phyloP scores from a whole-genome alignment of 345 rosid genomes.

The Melaleuca quinquenervia region DNA sequence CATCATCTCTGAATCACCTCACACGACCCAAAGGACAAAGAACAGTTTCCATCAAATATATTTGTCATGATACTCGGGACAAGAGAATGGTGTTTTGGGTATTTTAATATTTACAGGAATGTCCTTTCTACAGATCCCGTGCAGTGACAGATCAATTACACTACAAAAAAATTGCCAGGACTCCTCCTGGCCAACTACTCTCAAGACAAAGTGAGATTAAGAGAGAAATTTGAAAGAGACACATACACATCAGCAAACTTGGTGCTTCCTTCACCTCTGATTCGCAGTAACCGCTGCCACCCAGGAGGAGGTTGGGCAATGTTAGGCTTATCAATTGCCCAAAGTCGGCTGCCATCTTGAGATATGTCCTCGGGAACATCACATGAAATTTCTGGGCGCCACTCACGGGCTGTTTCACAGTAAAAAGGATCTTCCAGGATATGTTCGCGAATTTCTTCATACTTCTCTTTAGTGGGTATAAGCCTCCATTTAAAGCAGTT shows the following conservation, averaged over 20 bases:
- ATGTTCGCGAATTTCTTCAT: conserved; percentile 86
- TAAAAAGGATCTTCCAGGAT: conserved; percentile 62
- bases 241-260: conserved; percentile 93
- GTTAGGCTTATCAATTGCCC: conserved; percentile 94
- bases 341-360: conserved; percentile 82
- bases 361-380: conserved; percentile 71
- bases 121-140: not conserved
- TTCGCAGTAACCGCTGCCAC: conserved; percentile 72
- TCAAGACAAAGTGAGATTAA: not conserved
- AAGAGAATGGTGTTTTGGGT: not conserved
- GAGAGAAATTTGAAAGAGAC: not conserved
- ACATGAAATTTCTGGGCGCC: conserved; percentile 75
- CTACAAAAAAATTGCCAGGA: not conserved
- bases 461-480: conserved; percentile 74
- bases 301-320: conserved; percentile 87
- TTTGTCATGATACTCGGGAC: not conserved
- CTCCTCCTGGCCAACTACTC: not conserved
- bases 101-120: not conserved
- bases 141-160: not conserved
- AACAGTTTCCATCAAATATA: not conserved
- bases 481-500: conserved; percentile 90
- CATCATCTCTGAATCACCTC: not conserved
- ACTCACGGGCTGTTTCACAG: conserved; percentile 58
- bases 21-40: not conserved
- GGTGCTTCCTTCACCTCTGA: conserved; percentile 81